Percentiles rank a stretch among this genome's conserved stretches.
Conservation (phyloP, 2,329 filamentous ascomycete species). For the Phoma sp. region DNA sequence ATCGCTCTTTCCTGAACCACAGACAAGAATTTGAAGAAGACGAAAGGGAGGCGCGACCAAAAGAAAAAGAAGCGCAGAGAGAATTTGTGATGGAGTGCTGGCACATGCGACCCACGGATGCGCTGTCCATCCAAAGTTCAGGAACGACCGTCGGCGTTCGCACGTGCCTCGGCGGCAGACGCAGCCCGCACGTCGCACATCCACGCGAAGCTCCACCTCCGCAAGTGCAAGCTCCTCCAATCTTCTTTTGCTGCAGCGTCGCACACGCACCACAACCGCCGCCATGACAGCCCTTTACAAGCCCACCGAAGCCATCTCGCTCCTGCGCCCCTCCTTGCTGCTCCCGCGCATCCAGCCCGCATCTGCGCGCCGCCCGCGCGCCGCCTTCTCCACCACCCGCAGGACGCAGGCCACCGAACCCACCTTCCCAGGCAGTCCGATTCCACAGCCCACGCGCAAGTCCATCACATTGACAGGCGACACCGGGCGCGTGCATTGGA, state of each 20-base stretch:
- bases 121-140: slow-evolving; percentile 22
- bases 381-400: slow-evolving; percentile 35
- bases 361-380: slow-evolving; percentile 19
- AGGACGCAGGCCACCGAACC: slow-evolving; percentile 35
- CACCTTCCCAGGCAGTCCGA: slow-evolving; percentile 28
- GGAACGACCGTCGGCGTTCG: slow-evolving; percentile 18
- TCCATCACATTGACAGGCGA: slow-evolving; percentile 86
- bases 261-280: neutral
- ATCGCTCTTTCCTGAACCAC: neutral
- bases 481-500: slow-evolving; percentile 82
- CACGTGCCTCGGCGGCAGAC: slow-evolving; percentile 17
- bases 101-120: slow-evolving; percentile 26
- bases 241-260: neutral
- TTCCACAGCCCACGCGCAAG: slow-evolving; percentile 62
- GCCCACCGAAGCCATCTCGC: slow-evolving; percentile 39
- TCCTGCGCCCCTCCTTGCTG: slow-evolving; percentile 34
- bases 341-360: slow-evolving; percentile 29
- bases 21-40: too few species aligned
- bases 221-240: neutral
- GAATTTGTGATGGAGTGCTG: neutral
- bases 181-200: slow-evolving; percentile 7
- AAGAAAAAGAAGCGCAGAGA: slow-evolving; percentile 1
- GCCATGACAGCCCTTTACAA: slow-evolving; percentile 40
- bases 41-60: neutral
- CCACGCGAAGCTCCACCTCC: slow-evolving; percentile 20